Evolutionary conservation across 2,329 filamentous ascomycete genomes (phyloP), one percentile per base, ranked within the genome.

Genomic region (Laburnicola sp.): DNA sequence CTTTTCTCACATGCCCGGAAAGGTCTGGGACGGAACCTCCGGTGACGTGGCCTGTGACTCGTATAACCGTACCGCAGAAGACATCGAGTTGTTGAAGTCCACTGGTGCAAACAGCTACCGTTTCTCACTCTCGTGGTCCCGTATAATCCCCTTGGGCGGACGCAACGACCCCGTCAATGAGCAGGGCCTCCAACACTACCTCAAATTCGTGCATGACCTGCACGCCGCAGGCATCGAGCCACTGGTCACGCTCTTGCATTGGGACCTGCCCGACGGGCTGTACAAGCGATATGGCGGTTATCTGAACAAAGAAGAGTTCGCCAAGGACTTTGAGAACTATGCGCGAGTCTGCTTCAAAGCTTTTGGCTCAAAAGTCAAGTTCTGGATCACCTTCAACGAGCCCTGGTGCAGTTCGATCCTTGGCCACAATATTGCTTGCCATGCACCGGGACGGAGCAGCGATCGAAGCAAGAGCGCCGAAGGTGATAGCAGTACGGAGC

Each of bases 341-440:
- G 87, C 90, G 7, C 85, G 86, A 55, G 78, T 90, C 40, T 79
- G 90, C 64, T 95, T 91, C 76, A 80, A 86, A 68, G 83, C 85
- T 1, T 80, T 95, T 50, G 81, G 82, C 42, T 82, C 85, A 47
- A 87, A 86, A 72, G 89, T 91, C 65, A 90, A 91, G 78, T 81
- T 89, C 75, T 96, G 91, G 91, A 89, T 92, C 72, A 94, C 89
- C 25, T 91, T 93, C 76, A 94, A 94, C 71, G 90, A 96, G 77
- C 91, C 91, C 3, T 94, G 88, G 85, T 95, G 89, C 75, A 89
- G 85, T 57, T 84, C 87, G 45, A 86, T 94, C 54, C 80, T 94
- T 36, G 90, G 90, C 31, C 94, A 93, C 75, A 88, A 82, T 67
- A 84, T 82, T 36, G 91, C 91, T 26, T 77, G 84, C 56, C 91